Evolutionary conservation across 257 asterid species (phyloP), one percentile per base, ranked within the genome.

Genomic region (Thymus quinquecostatus): DNA sequence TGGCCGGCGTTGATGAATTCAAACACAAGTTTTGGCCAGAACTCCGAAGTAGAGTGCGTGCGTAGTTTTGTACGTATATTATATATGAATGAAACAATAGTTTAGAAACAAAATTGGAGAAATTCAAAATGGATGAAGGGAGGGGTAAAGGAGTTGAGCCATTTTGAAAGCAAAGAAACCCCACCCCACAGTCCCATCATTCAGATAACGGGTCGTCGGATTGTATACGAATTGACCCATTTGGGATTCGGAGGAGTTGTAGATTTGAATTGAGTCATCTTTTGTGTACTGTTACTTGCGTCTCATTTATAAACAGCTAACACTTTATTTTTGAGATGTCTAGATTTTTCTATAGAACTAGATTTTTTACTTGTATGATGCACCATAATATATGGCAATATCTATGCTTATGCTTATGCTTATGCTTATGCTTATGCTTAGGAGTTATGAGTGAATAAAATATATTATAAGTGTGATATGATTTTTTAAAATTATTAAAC

Each of bases 1-100:
- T 77, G 79, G 79, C 81, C 77, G 69, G 77, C 73, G 63, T 41
- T 28, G 69, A 44, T 33, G 72, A 80, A 67, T 33, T 60, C 55
- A 60, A 54, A 34, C 49, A 14, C 38, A 14, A 57, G 4, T 10
- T 13, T 5, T 12, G 43, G 27, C 13, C 41, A 74, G 8, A 60
- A 59, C 1, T 72, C 13, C 32, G 48, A 21, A 33, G 10, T 5
- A 40, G 33, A 64, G 7, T 34, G 51, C 66, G 29, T 38, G 44
- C 9, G 49, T 1, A 7, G 1, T 11, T 53, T 29, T 44, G 58
- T 45, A 76, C 48, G 70, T 50, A 63, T 27, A n/a, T 45, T 50
- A 63, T 27, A n/a, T 45, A 21, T 21, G 21, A 21, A 21, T 21
- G 27, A 4, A 45, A 44, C 36, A 9, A 27, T 14, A 65, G 4